phyloP scores from a whole-genome alignment of 108 stramenopile genomes.

The Nannochloropsis salina region DNA sequence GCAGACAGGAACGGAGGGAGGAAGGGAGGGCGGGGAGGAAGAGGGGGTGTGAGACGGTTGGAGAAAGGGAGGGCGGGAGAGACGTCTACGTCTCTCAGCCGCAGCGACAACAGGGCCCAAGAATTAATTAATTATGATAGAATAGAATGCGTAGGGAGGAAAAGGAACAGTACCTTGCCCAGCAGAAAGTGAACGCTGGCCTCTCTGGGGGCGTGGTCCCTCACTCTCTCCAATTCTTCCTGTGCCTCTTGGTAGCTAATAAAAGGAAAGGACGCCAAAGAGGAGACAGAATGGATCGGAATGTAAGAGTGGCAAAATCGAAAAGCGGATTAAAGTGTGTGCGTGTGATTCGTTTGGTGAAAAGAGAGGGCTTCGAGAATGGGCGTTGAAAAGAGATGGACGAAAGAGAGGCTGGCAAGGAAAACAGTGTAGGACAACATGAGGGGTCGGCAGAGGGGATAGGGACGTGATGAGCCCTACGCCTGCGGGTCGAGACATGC shows the following conservation, averaged over 20 bases:
- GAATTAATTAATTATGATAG: too few relatives aligned
- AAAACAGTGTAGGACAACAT: background rate
- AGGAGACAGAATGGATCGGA: background rate
- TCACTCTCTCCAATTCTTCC: slow-evolving; percentile 73
- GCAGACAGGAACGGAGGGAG: background rate
- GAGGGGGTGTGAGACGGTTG: background rate
- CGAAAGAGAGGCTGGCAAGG: too few relatives aligned
- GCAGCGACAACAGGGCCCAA: too few relatives aligned
- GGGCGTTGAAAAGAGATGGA: too few relatives aligned
- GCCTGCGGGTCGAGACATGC: too few relatives aligned
- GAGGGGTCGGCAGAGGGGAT: background rate
- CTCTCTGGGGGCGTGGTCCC: slow-evolving; percentile 83
- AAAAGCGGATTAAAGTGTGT: too few relatives aligned
- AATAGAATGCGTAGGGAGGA: too few relatives aligned
- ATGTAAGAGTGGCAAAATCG: too few relatives aligned
- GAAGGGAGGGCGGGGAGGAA: background rate
- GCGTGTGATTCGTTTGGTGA: too few relatives aligned
- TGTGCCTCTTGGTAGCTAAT: slow-evolving; percentile 66
- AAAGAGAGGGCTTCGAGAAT: too few relatives aligned
- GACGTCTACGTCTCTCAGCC: background rate
- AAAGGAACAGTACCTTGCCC: slow-evolving; percentile 62
- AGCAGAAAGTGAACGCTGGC: slow-evolving; percentile 85
- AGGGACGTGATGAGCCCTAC: too few relatives aligned
- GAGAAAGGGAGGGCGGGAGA: background rate
- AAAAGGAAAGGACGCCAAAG: background rate